Conservation (phyloP, 2,329 filamentous ascomycete species). For the Tolypocladium capitatum region DNA sequence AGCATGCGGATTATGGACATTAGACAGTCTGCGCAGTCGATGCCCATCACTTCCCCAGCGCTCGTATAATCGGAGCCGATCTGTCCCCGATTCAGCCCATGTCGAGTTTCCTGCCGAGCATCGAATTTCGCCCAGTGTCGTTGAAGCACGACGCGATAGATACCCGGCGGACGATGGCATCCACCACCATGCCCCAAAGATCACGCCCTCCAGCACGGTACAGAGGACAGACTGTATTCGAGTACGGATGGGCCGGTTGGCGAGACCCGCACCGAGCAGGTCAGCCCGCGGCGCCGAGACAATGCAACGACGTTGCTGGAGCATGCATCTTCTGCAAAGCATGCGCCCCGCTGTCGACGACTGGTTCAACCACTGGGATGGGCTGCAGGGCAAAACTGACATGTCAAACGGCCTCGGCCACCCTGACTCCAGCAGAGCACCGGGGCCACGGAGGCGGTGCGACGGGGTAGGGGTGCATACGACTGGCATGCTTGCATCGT, state of each 20-base stretch:
- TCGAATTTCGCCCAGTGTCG: slow-evolving; percentile 16
- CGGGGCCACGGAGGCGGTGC: neutral
- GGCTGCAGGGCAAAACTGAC: neutral
- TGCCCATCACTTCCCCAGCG: slow-evolving; percentile 30
- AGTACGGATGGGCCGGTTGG: neutral
- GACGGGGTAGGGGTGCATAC: neutral
- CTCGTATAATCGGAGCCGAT: slow-evolving; percentile 31
- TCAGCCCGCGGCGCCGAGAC: neutral
- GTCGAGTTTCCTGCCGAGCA: slow-evolving; percentile 33
- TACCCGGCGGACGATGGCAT: slow-evolving; percentile 26
- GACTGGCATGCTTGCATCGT: neutral
- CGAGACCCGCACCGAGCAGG: neutral
- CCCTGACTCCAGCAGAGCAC: neutral
- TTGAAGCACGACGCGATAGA: slow-evolving; percentile 14
- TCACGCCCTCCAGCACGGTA: no score
- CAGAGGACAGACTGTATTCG: no score
- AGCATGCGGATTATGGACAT: slow-evolving; percentile 42
- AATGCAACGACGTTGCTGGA: neutral
- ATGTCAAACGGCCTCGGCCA: neutral
- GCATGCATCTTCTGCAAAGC: no score
- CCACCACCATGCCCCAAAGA: no score
- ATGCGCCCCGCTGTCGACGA: neutral
- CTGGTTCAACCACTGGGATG: neutral
- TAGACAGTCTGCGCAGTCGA: slow-evolving; percentile 26
- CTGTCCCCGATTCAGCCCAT: slow-evolving; percentile 33